phyloP scores from a whole-genome alignment of 2,329 filamentous ascomycete genomes.

The Cordyceps javanica region DNA sequence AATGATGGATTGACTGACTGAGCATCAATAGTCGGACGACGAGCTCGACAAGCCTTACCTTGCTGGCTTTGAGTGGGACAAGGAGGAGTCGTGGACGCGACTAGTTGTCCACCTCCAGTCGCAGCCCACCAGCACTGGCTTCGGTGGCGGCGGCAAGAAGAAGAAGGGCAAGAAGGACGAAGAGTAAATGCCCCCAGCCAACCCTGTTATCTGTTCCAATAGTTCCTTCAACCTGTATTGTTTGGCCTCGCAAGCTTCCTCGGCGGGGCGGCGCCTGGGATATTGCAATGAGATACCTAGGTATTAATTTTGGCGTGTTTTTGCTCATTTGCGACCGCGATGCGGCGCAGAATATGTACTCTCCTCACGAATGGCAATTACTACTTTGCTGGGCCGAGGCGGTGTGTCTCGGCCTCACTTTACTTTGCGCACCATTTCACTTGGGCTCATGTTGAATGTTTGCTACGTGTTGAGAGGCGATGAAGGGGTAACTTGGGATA shows the following conservation, averaged over 20 bases:
- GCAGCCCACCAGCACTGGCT: constrained; percentile 49
- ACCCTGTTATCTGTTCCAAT: constrained; percentile 34
- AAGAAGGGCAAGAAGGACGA: constrained; percentile 63
- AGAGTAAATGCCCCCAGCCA: constrained; percentile 19
- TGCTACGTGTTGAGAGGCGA: neutral
- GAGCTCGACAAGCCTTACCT: constrained; percentile 84
- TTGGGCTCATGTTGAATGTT: neutral
- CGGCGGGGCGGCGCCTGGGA: constrained; percentile 36
- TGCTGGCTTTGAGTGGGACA: constrained; percentile 94
- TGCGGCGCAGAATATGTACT: constrained; percentile 24
- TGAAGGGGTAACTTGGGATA: neutral
- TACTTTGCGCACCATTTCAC: neutral
- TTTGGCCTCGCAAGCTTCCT: constrained; percentile 33
- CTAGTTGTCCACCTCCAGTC: constrained; percentile 82
- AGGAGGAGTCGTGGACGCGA: constrained; percentile 82
- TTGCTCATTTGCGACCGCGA: constrained; percentile 21
- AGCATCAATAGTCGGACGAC: constrained; percentile 65
- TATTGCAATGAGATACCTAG: constrained; percentile 37
- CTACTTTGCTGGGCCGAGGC: constrained; percentile 12
- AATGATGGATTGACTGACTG: neutral
- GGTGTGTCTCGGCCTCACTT: constrained; percentile 3
- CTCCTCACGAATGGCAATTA: constrained; percentile 17
- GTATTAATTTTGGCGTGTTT: constrained; percentile 25
- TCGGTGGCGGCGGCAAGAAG: constrained; percentile 40
- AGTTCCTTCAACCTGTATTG: constrained; percentile 31